Evolutionary conservation across 1,284 basidiomycete species (phyloP), one percentile per base, ranked within the genome.

Genomic region (Sporisorium exsertum): DNA sequence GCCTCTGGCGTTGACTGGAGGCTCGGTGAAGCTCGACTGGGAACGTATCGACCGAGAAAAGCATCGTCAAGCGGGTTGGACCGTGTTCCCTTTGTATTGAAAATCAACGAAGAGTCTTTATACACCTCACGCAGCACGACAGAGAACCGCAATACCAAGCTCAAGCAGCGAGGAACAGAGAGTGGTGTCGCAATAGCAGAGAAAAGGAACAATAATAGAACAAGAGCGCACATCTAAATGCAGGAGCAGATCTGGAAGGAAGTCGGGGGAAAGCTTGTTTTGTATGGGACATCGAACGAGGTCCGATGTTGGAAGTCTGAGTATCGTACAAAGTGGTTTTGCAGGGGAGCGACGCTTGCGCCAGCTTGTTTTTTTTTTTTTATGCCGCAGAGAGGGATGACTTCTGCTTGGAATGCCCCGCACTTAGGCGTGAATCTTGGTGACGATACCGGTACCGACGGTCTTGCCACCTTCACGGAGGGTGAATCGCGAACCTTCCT

Each of bases 391-490:
- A 27, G 40, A 27, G n/a, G 20, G n/a, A 5, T 15, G 22, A 18
- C 32, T 47, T 27, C 46, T 47, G 46, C 24, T 32, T n/a, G 12
- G 35, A 9, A n/a, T 22, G n/a, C 29, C 5, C 40, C n/a, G 53
- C 29, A 20, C 47, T 58, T 77, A 81, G n/a, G 61, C 72, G 27
- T 77, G 64, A 64, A 84, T 80, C 75, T 81, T 63, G 72, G 83
- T 82, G 43, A 84, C 81, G 64, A 84, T 81, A 58, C 83, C 83
- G 12, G 83, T 84, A 45, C 82, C 83, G 64, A 84, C 82, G 42
- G 96, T 98, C 88, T 91, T 94, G 83, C 94, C 94, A 82, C 95
- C 95, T 87, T 99, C 97, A 84, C 97, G 93, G 68, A 99, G 91
- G 26, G 97, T 99, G 89, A 99, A 99, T 88, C 95, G 91, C 79